Percentiles rank a stretch among this genome's conserved stretches.
Evolutionary conservation across 2,329 filamentous ascomycete genomes (phyloP).

Genomic region (Penicillium crustosum): DNA sequence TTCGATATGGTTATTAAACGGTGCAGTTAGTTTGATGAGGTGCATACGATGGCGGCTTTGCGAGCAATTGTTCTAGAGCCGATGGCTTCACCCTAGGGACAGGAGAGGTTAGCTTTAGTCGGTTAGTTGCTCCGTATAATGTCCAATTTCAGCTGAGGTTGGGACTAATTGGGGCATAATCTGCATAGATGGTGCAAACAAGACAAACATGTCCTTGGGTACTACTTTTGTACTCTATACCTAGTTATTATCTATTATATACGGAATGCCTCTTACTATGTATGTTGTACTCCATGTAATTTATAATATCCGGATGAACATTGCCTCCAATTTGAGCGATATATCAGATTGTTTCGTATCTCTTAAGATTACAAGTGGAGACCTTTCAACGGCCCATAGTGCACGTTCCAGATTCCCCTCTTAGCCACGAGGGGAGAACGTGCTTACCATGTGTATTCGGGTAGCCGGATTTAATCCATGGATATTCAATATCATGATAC

Average conservation of each 20-base stretch:
- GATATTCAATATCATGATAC: too few species aligned
- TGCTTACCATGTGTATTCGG: neutral
- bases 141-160: neutral
- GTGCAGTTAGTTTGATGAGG: neutral
- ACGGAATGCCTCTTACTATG: too few species aligned
- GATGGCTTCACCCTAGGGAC: neutral
- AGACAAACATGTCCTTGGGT: neutral
- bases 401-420: constrained; percentile 17
- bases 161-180: neutral
- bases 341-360: neutral
- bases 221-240: too few species aligned
- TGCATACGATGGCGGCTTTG: neutral
- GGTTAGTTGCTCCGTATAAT: neutral
- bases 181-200: neutral
- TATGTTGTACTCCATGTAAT: too few species aligned
- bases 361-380: constrained; percentile 10
- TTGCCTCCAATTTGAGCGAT: neutral
- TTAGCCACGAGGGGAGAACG: neutral
- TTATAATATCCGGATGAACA: neutral
- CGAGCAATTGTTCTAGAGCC: neutral
- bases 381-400: constrained; percentile 12
- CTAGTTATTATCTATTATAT: too few species aligned
- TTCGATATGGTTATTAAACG: constrained; percentile 5
- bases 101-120: neutral
- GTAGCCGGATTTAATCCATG: too few species aligned